Base-by-base conservation (phyloP, 306 rosid species). In the Hippophae gyantsensis region DNA sequence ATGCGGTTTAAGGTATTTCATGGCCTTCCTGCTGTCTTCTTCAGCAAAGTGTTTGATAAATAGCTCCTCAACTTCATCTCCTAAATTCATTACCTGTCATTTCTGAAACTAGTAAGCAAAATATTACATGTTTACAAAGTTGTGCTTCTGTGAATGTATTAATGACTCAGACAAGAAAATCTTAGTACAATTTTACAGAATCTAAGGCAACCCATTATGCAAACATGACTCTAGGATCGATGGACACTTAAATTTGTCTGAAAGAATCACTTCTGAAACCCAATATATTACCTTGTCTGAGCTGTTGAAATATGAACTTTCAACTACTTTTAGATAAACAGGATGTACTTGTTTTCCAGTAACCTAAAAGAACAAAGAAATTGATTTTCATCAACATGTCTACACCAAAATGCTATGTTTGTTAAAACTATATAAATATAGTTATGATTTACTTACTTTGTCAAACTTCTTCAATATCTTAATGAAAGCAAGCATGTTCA, bases 381-480 rank as follows among this genome's bases (percentile, higher is more conserved):
- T 14, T 44, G 9, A 7, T 7, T 5, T 6, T 48, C 54, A 45
- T 66, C 55, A 66, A 59, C 46, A 48, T 51, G 9, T 38, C 6
- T 40, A 66, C 64, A 62, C 27, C 48, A 42, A 69, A 57, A 52
- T 56, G 43, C 13, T 44, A 32, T 32, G 38, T 32, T 32, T 32
- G 5, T 32, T 2, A 32, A 32, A 32, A 32, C 38, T 32, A 32
- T 32, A 32, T 32, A 2, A 3, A 32, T 32, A 54, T 55, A 65
- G 61, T 69, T 50, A 3, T 11, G 47, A 63, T 69, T 27, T 63
- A 63, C 81, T 80, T 72, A 84, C 99, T 83, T 93, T 93, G 82
- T 86, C 99, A 69, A 88, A 86, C 79, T 93, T 93, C 86, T 93
- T 93, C 71, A 93, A 71, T 52, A 93, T 93, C 87, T 93, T 93